Conservation (phyloP, 805 yeast genomes). For the Saturnispora gosingensis region DNA sequence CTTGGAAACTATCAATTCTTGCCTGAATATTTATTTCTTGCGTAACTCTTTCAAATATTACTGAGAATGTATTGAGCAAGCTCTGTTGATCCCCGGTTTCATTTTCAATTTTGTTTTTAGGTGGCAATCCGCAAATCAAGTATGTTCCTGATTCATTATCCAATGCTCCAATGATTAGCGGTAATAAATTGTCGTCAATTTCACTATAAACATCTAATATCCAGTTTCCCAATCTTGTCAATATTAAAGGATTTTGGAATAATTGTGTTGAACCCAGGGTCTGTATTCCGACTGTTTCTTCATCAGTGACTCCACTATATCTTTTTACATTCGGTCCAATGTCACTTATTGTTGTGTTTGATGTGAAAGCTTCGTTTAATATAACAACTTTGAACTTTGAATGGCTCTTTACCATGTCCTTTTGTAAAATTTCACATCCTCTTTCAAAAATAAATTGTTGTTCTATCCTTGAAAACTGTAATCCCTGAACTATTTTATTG, state of each 20-base stretch:
- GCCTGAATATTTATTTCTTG: conserved; percentile 77
- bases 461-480: conserved; percentile 72
- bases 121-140: conserved; percentile 82
- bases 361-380: conserved; percentile 53
- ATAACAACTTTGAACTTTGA: conserved; percentile 80
- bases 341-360: conserved; percentile 15
- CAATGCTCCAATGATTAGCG: conserved; percentile 78
- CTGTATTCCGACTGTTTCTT: conserved; percentile 25
- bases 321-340: conserved; percentile 11
- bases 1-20: conserved; percentile 88
- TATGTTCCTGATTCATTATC: conserved; percentile 68
- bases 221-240: conserved; percentile 85
- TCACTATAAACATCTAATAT: conserved; percentile 83
- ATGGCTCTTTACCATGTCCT: conserved; percentile 68
- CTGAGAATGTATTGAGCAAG: conserved; percentile 71
- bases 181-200: conserved; percentile 56
- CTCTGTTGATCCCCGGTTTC: conserved; percentile 30
- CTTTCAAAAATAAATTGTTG: conserved; percentile 81
- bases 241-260: conserved; percentile 78
- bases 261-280: conserved; percentile 47
- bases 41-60: conserved; percentile 86
- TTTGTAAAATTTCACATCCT: conserved; percentile 83
- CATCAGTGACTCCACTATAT: conserved; percentile 13
- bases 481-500: conserved; percentile 55
- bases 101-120: conserved; percentile 50